Base-by-base conservation (phyloP, 345 rosid genomes). In the Euphorbia lathyris region DNA sequence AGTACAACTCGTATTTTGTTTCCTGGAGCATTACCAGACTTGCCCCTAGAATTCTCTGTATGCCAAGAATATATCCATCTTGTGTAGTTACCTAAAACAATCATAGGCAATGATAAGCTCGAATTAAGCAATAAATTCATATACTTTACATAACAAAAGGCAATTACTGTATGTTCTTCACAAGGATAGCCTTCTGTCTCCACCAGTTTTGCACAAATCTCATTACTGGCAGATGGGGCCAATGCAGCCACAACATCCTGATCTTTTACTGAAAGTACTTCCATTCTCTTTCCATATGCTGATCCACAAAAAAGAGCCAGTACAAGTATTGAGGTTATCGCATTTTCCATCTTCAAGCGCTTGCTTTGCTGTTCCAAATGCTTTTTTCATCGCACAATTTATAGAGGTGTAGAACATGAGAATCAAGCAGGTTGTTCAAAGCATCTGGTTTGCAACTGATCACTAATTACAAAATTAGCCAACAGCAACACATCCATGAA, bases 11-110 rank as follows among this genome's bases (percentile, higher is more conserved):
- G 87, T 17, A 72, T 77, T 53, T 73, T 68, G 65, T 58, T 63
- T 42, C 64, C 77, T 17, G 66, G 23, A 38, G 70, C 57, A 48
- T 75, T 74, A 20, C 79, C 81, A 7, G 79, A 79, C 53, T 55
- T 25, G 4, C 83, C 78, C n/a, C 50, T 2, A 81, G 80, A 62
- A 87, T 80, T 69, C 87, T 82, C 77, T 80, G 91, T 60, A 87
- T 14, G 78, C 86, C 78, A 16, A 87, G 83, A 58, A 83, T 77
- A 55, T 78, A 83, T 8, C 89, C 92, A 72, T 87, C 87, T 72
- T 74, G 34, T 6, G 89, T 85, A 1, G 84, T 82, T 23, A 87
- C 87, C 88, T 83, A 58, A 57, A 72, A 51, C 29, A 69, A 75
- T 23, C 45, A 47, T 7, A 68, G 42, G 59, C 16, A 4, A 5